Evolutionary conservation across 441 rosid genomes (phyloP).

Genomic region (Erysimum cheiri): DNA sequence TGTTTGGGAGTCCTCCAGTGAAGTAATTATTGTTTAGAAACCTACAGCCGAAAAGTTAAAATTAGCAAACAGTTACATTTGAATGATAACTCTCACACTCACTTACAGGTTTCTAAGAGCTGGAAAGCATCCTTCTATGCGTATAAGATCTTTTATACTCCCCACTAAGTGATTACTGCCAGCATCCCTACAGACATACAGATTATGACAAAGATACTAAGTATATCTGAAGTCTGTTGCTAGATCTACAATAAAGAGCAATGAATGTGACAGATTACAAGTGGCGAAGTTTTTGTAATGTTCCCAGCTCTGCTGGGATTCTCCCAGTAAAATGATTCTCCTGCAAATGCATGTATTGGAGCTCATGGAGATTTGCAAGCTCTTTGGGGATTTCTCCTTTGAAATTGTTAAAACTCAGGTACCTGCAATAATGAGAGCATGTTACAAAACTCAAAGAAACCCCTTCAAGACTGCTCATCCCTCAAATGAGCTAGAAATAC

Average conservation of each 20-base stretch:
- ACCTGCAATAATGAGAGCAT: constrained; percentile 16
- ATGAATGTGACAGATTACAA: constrained; percentile 51
- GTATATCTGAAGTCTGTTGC: neutral
- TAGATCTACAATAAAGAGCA: neutral
- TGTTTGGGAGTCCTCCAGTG: constrained; percentile 82
- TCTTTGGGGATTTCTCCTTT: constrained; percentile 92
- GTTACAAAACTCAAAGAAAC: neutral
- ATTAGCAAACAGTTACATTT: neutral
- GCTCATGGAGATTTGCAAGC: constrained; percentile 82
- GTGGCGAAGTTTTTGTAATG: constrained; percentile 75
- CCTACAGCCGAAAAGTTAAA: constrained; percentile 47
- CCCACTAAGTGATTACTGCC: constrained; percentile 93
- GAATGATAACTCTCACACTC: constrained; percentile 1
- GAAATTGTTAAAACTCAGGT: constrained; percentile 78
- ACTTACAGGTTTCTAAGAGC: constrained; percentile 87
- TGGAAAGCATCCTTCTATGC: constrained; percentile 79
- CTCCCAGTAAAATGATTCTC: constrained; percentile 83
- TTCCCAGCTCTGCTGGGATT: constrained; percentile 83
- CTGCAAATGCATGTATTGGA: constrained; percentile 82
- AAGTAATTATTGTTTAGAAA: constrained; percentile 83
- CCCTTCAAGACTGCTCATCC: neutral
- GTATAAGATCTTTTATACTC: constrained; percentile 73
- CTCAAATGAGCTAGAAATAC: constrained; percentile 27
- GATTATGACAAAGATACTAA: constrained; percentile 22
- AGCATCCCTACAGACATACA: constrained; percentile 63